Percentiles rank a stretch among this genome's conserved stretches.
These are phyloP conservation scores for Pisolithus albus DNA, from an alignment of 768 basidiomycete species.

Conservation along the genomic window DNA sequence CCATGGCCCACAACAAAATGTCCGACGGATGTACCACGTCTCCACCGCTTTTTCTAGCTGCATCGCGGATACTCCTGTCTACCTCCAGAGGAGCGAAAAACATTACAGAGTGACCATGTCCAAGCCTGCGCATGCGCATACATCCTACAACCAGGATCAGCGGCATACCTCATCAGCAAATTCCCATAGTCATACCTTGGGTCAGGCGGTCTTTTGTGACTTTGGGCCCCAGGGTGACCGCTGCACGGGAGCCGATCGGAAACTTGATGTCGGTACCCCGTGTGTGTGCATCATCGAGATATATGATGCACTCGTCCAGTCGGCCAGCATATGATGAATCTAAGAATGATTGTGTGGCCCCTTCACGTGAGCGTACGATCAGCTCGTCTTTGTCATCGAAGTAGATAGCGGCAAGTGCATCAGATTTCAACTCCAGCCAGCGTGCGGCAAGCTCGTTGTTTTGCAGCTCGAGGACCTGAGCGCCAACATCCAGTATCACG, in stretches of 20 bases:
- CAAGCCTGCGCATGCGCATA: slow-evolving; percentile 49
- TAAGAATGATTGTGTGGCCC: slow-evolving; percentile 28
- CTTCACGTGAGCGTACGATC: slow-evolving; percentile 29
- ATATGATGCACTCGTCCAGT: slow-evolving; percentile 38
- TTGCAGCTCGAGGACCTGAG: slow-evolving; percentile 45
- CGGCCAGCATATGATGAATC: slow-evolving; percentile 33
- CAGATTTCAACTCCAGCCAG: slow-evolving; percentile 10
- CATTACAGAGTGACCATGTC: slow-evolving; percentile 39
- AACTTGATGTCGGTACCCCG: slow-evolving; percentile 47
- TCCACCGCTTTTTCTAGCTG: slow-evolving; percentile 7
- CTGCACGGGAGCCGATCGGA: slow-evolving; percentile 34
- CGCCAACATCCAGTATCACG: slow-evolving; percentile 48
- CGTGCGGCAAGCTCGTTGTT: slow-evolving; percentile 32
- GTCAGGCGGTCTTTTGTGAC: slow-evolving; percentile 46
- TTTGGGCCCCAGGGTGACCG: slow-evolving; percentile 44
- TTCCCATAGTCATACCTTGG: slow-evolving; percentile 33
- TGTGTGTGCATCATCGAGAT: slow-evolving; percentile 47
- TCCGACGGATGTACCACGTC: slow-evolving; percentile 21
- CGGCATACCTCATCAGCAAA: neutral
- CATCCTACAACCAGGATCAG: slow-evolving; percentile 32
- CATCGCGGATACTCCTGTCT: slow-evolving; percentile 30
- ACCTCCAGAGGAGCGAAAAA: slow-evolving; percentile 45
- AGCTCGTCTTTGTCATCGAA: slow-evolving; percentile 33
- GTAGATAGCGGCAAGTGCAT: slow-evolving; percentile 37
- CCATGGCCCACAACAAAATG: slow-evolving; percentile 41